Conservation (phyloP, 495 filamentous ascomycete species). For the Talaromyces stipitatus region DNA sequence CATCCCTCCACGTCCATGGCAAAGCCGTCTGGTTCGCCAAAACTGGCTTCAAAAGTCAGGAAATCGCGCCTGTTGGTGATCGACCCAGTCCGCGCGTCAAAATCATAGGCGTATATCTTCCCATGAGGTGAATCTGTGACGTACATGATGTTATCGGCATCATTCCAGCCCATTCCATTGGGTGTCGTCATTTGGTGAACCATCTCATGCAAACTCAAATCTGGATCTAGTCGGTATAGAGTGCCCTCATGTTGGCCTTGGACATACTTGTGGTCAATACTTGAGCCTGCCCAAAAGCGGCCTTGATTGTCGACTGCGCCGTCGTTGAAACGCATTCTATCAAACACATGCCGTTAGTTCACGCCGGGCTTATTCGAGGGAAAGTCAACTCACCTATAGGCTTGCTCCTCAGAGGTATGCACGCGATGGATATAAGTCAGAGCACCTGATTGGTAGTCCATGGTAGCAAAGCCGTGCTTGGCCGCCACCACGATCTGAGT, state of each 20-base stretch:
- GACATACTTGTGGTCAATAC: constrained; percentile 61
- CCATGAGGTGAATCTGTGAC: constrained; percentile 69
- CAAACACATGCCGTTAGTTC: constrained; percentile 6
- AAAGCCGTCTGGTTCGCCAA: constrained; percentile 61
- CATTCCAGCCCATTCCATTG: constrained; percentile 74
- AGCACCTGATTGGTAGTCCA: constrained; percentile 59
- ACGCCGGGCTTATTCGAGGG: background rate
- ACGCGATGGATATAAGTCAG: constrained; percentile 53
- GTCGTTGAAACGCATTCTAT: constrained; percentile 65
- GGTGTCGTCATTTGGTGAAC: constrained; percentile 67
- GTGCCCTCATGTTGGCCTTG: constrained; percentile 36
- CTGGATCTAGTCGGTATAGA: constrained; percentile 57
- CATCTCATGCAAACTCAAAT: constrained; percentile 52
- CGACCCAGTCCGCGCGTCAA: constrained; percentile 51
- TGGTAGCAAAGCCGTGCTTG: constrained; percentile 71
- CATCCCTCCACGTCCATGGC: constrained; percentile 64
- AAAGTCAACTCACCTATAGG: constrained; percentile 32
- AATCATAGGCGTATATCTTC: constrained; percentile 70
- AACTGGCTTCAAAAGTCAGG: constrained; percentile 33
- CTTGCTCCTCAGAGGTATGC: constrained; percentile 36
- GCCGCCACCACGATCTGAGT: constrained; percentile 65
- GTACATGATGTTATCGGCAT: constrained; percentile 69
- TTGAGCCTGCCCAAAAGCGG: constrained; percentile 81
- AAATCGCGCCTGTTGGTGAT: constrained; percentile 58
- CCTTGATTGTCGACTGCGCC: constrained; percentile 75